Base-by-base conservation (phyloP, 2,329 filamentous ascomycete species). In the Dactylellina haptotyla region DNA sequence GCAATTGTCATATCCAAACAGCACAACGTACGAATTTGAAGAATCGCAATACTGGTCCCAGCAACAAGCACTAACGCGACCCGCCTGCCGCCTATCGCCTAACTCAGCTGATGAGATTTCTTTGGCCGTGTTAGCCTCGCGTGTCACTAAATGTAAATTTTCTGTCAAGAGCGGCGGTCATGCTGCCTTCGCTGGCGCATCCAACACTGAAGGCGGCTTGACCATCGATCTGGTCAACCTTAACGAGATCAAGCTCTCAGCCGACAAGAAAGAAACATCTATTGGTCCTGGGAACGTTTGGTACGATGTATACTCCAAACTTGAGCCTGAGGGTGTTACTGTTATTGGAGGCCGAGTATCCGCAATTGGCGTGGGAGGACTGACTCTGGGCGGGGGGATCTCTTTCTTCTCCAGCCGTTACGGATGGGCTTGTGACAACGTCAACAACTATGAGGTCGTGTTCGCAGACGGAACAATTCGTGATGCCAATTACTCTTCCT, bases 111-210 rank as follows among this genome's bases (percentile, higher is more conserved):
- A 81, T 10, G 81, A 80, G 34, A 81, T 80, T 75, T 83, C 82
- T 43, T 78, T 80, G 0, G 86, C 84, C 1, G 84, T 83, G n/a
- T 78, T 50, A 16, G 25, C 4, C 12, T 26, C 46, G 12, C 46
- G 46, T n/a, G 23, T 50, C 46, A 50, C 46, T 14, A 25, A 30
- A 30, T 69, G 64, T 34, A 53, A 32, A 32, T 88, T 88, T 75
- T 85, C 86, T 4, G 79, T 86, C 75, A 85, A 85, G 76, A 84
- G 84, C 5, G 86, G 86, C 28, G 87, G 86, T 0, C 86, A 88
- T 79, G 85, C 3, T 9, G 34, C 53, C 3, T 53, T 53, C 23
- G 86, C 86, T 76, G 81, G 84, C n/a, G 83, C 84, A 72, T 84
- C 83, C 41, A 82, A 85, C 1, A 87, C 83, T 75, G 83, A 85